A percentile compares a stretch with the other conserved stretches of the same genome.
phyloP scores from a whole-genome alignment of 805 yeast species.

The Blastobotrys mokoenaii region DNA sequence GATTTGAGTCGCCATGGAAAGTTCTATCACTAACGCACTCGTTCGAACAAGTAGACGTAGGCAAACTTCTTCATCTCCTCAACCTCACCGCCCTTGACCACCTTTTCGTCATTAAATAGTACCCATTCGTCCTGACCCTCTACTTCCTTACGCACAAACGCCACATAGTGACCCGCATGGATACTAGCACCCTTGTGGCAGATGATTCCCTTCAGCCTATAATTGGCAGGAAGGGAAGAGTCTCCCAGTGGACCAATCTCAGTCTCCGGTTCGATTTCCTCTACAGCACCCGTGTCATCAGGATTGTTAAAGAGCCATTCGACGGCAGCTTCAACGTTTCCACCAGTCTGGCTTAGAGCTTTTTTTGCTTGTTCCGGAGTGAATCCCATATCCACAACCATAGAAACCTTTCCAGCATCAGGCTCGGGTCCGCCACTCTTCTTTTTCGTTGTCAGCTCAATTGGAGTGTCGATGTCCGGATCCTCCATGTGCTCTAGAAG shows the following conservation, averaged over 20 bases:
- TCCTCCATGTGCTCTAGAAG: constrained; percentile 85
- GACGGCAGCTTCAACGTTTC: constrained; percentile 66
- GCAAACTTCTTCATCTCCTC: constrained; percentile 42
- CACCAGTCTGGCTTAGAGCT: constrained; percentile 53
- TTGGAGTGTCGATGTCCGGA: constrained; percentile 60
- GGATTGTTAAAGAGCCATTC: constrained; percentile 88
- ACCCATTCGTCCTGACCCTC: constrained; percentile 51
- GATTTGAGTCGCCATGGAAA: not conserved
- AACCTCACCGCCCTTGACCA: constrained; percentile 42
- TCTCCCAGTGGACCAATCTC: constrained; percentile 16
- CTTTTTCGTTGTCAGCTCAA: constrained; percentile 24
- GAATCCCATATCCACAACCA: constrained; percentile 73
- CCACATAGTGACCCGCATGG: constrained; percentile 90
- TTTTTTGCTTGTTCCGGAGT: constrained; percentile 53
- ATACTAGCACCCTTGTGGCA: constrained; percentile 88
- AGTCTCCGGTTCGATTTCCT: constrained; percentile 4
- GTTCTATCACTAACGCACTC: constrained; percentile 14
- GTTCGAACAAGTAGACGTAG: constrained; percentile 37
- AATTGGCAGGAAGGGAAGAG: constrained; percentile 30
- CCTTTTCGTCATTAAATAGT: constrained; percentile 83
- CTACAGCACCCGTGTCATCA: constrained; percentile 28
- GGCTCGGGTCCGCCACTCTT: constrained; percentile 15
- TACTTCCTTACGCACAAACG: constrained; percentile 45
- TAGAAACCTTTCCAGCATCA: constrained; percentile 28
- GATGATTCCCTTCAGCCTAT: constrained; percentile 52